Evolutionary conservation across 1,139 yeast species (phyloP).

Genomic region (Yamadazyma sp.): DNA sequence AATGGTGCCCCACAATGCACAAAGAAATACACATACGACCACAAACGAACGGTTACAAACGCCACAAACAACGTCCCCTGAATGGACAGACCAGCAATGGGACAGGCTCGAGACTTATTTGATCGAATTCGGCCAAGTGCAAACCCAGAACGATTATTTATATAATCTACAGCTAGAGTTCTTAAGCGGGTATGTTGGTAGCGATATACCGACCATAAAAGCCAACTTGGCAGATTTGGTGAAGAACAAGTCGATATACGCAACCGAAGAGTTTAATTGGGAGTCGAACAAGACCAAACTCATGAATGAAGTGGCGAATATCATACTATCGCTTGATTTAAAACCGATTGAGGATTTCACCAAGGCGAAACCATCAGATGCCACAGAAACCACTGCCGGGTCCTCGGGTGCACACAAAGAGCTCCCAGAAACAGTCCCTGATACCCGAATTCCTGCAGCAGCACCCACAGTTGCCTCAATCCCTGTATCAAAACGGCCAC

Average conservation of each 20-base stretch:
- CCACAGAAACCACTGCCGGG: too few relatives aligned
- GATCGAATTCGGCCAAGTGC: conserved; percentile 16
- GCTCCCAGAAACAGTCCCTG: background rate
- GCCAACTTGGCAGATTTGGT: conserved; percentile 11
- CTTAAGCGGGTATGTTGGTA: conserved; percentile 12
- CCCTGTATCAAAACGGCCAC: background rate
- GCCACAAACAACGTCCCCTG: background rate
- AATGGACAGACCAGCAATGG: conserved; percentile 10
- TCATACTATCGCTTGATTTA: conserved; percentile 19
- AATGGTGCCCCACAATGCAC: conserved; percentile 1
- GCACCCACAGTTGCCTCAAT: background rate
- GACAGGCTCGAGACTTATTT: conserved; percentile 16
- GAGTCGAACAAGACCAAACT: conserved; percentile 17
- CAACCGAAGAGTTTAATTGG: conserved; percentile 18
- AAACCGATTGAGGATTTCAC: conserved; percentile 14
- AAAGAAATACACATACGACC: background rate
- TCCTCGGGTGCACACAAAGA: too few relatives aligned
- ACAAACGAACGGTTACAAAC: background rate
- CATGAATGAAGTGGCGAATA: conserved; percentile 21
- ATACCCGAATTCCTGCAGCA: background rate
- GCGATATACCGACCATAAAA: conserved; percentile 12
- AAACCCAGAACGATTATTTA: conserved; percentile 12
- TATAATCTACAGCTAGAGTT: conserved; percentile 18
- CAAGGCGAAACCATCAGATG: conserved; percentile 5
- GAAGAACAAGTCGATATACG: conserved; percentile 7